Percentiles rank a stretch among this genome's conserved stretches.
Evolutionary conservation across 345 rosid species (phyloP).

Genomic region (Xanthoceras sorbifolium): DNA sequence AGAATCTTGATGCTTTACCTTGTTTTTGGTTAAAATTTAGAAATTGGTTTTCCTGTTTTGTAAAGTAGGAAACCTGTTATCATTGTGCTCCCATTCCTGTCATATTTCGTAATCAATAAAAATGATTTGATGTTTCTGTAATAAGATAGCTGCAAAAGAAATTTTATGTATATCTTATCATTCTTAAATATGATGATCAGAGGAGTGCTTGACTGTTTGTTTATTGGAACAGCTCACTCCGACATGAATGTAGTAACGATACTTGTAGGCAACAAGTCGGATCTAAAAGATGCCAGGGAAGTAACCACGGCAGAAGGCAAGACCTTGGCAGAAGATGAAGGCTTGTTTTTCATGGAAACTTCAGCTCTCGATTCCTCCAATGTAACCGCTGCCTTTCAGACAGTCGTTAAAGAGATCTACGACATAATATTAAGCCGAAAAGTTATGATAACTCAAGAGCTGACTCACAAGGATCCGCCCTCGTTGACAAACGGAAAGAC

Average conservation of each 20-base stretch:
- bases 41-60: neutral
- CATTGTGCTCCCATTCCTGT: neutral
- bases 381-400: constrained; percentile 86
- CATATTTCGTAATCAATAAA: neutral
- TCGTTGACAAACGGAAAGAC: constrained; percentile 68
- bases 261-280: constrained; percentile 89
- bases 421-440: constrained; percentile 86
- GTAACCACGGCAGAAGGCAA: constrained; percentile 86
- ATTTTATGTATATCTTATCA: neutral
- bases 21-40: neutral
- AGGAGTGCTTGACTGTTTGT: constrained; percentile 22
- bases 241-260: constrained; percentile 98
- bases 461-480: constrained; percentile 60
- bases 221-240: constrained; percentile 77
- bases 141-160: neutral
- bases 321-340: constrained; percentile 81
- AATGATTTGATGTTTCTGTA: neutral
- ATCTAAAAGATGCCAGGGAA: constrained; percentile 91
- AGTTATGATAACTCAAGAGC: constrained; percentile 80
- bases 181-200: neutral
- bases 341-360: constrained; percentile 92
- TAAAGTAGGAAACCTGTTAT: neutral
- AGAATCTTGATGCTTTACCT: constrained; percentile 28
- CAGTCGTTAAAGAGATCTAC: constrained; percentile 91
- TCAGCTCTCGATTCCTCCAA: constrained; percentile 95